Percentiles rank a stretch among this genome's conserved stretches.
Conservation (phyloP, 441 rosid genomes). For the Erysimum cheiri region DNA sequence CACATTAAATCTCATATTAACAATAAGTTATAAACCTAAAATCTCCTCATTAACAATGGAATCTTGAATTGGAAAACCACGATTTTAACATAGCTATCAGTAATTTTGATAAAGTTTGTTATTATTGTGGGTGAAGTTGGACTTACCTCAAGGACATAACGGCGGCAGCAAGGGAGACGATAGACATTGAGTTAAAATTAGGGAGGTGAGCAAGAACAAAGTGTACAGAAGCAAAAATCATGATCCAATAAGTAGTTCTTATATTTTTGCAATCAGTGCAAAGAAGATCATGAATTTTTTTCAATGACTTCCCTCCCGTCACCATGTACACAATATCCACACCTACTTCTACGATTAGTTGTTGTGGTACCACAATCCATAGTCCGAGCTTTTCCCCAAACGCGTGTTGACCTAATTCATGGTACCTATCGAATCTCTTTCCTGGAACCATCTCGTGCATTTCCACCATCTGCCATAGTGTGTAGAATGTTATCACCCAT, state of each 20-base stretch:
- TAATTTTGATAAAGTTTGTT: background rate
- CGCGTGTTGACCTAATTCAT: slow-evolving; percentile 75
- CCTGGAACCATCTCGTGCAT: slow-evolving; percentile 89
- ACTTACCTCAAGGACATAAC: slow-evolving; percentile 73
- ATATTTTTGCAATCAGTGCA: slow-evolving; percentile 62
- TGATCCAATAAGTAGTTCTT: slow-evolving; percentile 62
- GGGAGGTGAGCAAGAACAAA: slow-evolving; percentile 79
- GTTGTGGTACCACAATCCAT: slow-evolving; percentile 86
- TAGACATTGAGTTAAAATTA: slow-evolving; percentile 70
- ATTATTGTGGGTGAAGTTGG: background rate
- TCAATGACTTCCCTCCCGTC: slow-evolving; percentile 83
- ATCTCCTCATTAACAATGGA: background rate
- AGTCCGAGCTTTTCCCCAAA: slow-evolving; percentile 81
- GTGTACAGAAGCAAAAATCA: slow-evolving; percentile 74
- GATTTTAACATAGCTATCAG: too few relatives aligned
- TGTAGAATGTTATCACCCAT: slow-evolving; percentile 76
- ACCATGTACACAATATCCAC: slow-evolving; percentile 78
- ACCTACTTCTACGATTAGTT: slow-evolving; percentile 73
- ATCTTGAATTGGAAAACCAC: background rate
- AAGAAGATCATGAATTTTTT: slow-evolving; percentile 64
- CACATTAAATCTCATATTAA: background rate
- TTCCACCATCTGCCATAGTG: slow-evolving; percentile 93
- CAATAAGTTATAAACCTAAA: too few relatives aligned
- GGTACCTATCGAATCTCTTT: slow-evolving; percentile 81
- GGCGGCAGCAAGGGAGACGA: slow-evolving; percentile 75